Evolutionary conservation across 148 eudicot species (phyloP), one percentile per base, ranked within the genome.

Genomic region (Diospyros kaki): DNA sequence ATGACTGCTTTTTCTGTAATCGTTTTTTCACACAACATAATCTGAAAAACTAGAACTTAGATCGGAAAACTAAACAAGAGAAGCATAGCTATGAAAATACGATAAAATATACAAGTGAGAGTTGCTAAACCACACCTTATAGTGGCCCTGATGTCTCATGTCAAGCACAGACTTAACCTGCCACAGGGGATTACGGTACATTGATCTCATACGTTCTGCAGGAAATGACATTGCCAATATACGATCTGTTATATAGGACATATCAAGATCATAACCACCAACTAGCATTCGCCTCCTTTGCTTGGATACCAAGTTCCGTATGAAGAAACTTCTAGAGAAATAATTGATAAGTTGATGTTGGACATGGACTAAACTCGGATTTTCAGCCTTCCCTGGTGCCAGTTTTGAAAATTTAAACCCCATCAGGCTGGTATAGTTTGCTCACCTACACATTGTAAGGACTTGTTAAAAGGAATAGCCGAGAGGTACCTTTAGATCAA

Each of bases 141-240:
- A 86, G 55, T 86, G 85, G 3, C 75, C 92, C 14, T 54, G 77
- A 74, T 89, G 92, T 76, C 84, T 83, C 92, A 81, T 79, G 28
- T 89, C 88, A 5, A 89, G 81, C 18, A 81, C 92, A 55, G 82
- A 83, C 73, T 86, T 84, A 58, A 89, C 90, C 78, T 89, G 92
- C 92, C 92, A 89, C 17, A 89, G 72, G 64, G 92, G 92, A 82
- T 89, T 89, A 14, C 92, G 88, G 75, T 86, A 89, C 76, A 89
- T 68, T 64, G 92, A 84, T 50, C 86, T 75, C 84, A 89, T 81
- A 50, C 79, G 85, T 66, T 89, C 90, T 55, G 90, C 89, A 62
- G 92, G 92, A 60, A 89, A 89, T 70, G 92, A 89, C 90, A 89
- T 89, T 55, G 92, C 92, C 54, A 89, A 64, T 56, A 89, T 18